Evolutionary conservation across 2,329 filamentous ascomycete genomes (phyloP).

Genomic region (Blumeria graminis): DNA sequence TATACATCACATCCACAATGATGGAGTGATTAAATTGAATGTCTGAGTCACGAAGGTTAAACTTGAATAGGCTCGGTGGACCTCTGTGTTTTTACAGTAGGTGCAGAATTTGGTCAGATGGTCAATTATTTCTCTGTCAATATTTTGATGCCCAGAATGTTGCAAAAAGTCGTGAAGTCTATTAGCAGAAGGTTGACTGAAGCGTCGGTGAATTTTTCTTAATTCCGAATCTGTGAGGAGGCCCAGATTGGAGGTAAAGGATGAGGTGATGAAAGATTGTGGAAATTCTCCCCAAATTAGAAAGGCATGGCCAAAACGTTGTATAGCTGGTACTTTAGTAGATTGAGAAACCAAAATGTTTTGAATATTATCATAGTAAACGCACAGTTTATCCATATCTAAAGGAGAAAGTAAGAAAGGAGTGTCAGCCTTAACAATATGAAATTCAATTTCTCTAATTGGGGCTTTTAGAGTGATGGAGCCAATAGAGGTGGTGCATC

Average conservation of each 20-base stretch:
- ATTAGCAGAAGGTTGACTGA: not conserved
- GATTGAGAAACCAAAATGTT: not conserved
- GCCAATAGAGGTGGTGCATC: not conserved
- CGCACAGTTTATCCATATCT: not conserved
- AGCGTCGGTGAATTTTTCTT: not conserved
- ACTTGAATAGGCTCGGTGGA: slow-evolving; percentile 1
- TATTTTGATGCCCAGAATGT: slow-evolving; percentile 1
- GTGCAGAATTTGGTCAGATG: not conserved
- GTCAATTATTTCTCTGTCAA: not conserved
- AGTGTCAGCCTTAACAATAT: not conserved
- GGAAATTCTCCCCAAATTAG: not conserved
- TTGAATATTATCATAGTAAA: slow-evolving; percentile 1
- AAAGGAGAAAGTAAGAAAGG: not conserved
- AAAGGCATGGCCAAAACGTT: not conserved
- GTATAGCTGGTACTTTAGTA: not conserved
- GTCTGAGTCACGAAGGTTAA: slow-evolving; percentile 1
- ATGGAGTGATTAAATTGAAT: slow-evolving; percentile 1
- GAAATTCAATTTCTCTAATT: not conserved
- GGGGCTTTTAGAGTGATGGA: not conserved
- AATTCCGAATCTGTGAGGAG: not conserved
- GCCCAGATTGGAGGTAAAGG: not conserved
- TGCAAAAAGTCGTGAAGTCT: not conserved
- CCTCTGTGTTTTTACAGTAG: not conserved
- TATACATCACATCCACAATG: not conserved
- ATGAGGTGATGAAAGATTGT: not conserved